phyloP scores from a whole-genome alignment of 2,329 filamentous ascomycete species.

The Moelleriella libera region DNA sequence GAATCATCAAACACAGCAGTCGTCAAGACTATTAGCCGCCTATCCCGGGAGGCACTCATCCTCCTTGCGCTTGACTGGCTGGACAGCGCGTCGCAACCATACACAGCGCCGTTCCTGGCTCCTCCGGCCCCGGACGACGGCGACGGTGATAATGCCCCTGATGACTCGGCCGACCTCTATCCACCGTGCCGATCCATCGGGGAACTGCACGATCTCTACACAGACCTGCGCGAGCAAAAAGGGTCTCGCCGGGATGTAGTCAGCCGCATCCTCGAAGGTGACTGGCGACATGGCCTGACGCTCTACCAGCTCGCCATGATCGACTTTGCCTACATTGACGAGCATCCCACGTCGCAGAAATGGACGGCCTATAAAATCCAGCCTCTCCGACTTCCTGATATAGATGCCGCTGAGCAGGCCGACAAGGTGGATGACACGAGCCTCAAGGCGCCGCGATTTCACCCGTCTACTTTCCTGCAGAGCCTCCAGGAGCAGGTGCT shows the following conservation, averaged over 20 bases:
- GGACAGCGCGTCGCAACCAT: constrained; percentile 46
- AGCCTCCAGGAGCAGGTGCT: constrained; percentile 62
- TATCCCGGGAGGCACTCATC: constrained; percentile 59
- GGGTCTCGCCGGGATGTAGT: constrained; percentile 50
- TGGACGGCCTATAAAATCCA: constrained; percentile 50
- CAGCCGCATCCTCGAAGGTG: constrained; percentile 50
- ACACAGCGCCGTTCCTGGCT: constrained; percentile 26
- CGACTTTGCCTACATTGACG: constrained; percentile 52
- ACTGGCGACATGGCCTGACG: constrained; percentile 51
- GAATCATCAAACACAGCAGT: constrained; percentile 50
- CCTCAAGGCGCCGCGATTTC: constrained; percentile 53
- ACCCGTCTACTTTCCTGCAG: constrained; percentile 66
- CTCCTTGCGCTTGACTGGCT: constrained; percentile 68
- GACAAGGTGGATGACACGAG: constrained; percentile 29
- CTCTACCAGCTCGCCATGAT: constrained; percentile 56
- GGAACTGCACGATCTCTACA: constrained; percentile 53
- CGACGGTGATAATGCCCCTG: constrained; percentile 34
- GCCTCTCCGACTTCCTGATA: constrained; percentile 27
- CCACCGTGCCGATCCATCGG: constrained; percentile 50
- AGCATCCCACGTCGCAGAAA: constrained; percentile 47
- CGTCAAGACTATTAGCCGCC: constrained; percentile 50
- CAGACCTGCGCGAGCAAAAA: constrained; percentile 41
- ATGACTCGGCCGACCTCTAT: constrained; percentile 53
- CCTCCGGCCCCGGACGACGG: constrained; percentile 6
- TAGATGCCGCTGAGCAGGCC: constrained; percentile 22